Percentiles rank a stretch among this genome's conserved stretches.
Conservation (phyloP, 306 rosid species). For the Astragalus glycyphyllos region DNA sequence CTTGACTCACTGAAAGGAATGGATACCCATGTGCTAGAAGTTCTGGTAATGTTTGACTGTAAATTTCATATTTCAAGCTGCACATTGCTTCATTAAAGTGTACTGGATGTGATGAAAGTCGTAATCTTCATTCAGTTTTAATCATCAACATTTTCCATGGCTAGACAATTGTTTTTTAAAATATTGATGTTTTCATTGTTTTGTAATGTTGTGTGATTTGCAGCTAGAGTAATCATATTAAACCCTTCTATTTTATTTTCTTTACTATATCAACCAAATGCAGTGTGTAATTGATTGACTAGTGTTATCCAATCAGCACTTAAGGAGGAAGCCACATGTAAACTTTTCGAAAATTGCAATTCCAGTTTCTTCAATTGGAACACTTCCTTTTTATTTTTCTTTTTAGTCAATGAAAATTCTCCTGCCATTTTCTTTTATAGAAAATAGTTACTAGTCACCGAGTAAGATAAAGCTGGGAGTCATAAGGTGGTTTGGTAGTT, state of each 20-base stretch:
- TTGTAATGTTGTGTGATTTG: neutral
- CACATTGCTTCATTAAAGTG: conserved; percentile 14
- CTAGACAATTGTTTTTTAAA: neutral
- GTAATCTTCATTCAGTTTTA: neutral
- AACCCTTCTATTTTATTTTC: neutral
- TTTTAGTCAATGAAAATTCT: neutral
- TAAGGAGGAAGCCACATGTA: conserved; percentile 7
- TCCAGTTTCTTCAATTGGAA: neutral
- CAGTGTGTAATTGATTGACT: neutral
- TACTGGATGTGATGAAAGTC: conserved; percentile 8
- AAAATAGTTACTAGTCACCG: no score
- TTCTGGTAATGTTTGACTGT: conserved; percentile 62
- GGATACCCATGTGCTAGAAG: conserved; percentile 62
- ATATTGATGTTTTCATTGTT: neutral
- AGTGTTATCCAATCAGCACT: neutral
- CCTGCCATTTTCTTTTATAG: conserved; percentile 1
- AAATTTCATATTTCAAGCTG: conserved; percentile 16
- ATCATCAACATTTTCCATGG: conserved; percentile 16
- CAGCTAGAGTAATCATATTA: neutral
- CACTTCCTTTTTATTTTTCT: neutral
- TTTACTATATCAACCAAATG: neutral
- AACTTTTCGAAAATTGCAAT: neutral
- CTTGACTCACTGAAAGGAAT: conserved; percentile 82
- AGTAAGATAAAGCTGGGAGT: no score
- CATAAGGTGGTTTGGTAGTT: no score